Evolutionary conservation across 2,329 filamentous ascomycete genomes (phyloP), one percentile per base, ranked within the genome.

Genomic region (Alternaria triticina): DNA sequence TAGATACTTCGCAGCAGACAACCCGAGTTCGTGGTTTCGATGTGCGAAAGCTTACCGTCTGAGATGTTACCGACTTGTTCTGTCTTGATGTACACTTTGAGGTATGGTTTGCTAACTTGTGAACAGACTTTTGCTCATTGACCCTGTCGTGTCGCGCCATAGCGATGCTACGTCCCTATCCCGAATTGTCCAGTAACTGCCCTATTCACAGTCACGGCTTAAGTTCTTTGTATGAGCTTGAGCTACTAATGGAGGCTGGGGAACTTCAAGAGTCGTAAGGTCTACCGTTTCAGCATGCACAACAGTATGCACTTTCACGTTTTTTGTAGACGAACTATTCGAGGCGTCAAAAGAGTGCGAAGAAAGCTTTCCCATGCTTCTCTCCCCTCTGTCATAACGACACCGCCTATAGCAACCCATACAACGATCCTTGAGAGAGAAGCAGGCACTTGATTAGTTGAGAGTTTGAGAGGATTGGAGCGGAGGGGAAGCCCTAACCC

Each of bases 1-100:
- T 57, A 63, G 61, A 63, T 63, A 63, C 61, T 63, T 54, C 45
- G 61, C 46, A 63, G 30, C 44, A 63, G 57, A 60, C 20, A 51
- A 27, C 61, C 57, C 60, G 27, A 15, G 11, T 11, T n/a, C n/a
- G 59, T 40, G 61, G 61, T 40, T 56, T 63, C 44, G 40, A 8
- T 63, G 61, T 63, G 61, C 61, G 61, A 63, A 17, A 54, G 3
- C n/a, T n/a, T 45, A 30, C 6, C 30, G n/a, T 56, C 61, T 63
- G 61, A 63, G 61, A 30, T 60, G 43, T 17, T 22, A n/a, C 10
- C 40, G 17, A n/a, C 13, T 45, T 9, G 2, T 13, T 36, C 1
- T 12, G 7, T 45, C 9, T 15, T 6, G 4, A 5, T 28, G 11
- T 6, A 9, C 22, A 17, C 20, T 13, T 15, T 23, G 25, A 4